Conservation (phyloP, 805 yeast species). For the Maudiozyma turicensis region DNA sequence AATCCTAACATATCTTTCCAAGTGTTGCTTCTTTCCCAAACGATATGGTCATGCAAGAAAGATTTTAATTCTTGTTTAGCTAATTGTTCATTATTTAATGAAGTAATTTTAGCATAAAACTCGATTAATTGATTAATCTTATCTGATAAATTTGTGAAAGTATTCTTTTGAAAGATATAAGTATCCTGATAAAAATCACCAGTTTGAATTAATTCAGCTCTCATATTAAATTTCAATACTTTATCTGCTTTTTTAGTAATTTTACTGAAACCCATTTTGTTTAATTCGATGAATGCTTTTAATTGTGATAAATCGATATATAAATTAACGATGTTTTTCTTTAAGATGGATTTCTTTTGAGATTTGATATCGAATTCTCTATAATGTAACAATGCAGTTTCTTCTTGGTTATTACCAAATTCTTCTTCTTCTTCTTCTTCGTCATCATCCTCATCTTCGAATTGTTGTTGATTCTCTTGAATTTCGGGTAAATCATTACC, state of each 20-base stretch:
- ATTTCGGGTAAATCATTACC: background rate
- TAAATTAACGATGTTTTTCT: conserved; percentile 49
- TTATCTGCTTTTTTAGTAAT: conserved; percentile 88
- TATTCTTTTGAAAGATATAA: conserved; percentile 44
- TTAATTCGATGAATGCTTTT: conserved; percentile 73
- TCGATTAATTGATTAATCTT: conserved; percentile 44
- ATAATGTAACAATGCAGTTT: conserved; percentile 42
- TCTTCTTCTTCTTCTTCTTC: conserved; percentile 29
- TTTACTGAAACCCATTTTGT: conserved; percentile 77
- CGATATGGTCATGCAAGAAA: conserved; percentile 77
- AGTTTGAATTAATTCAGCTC: conserved; percentile 38
- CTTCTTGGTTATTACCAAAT: conserved; percentile 30
- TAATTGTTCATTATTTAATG: conserved; percentile 28
- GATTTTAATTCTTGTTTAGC: conserved; percentile 49
- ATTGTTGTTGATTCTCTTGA: background rate
- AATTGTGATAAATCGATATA: conserved; percentile 73
- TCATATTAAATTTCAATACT: conserved; percentile 47
- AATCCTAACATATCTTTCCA: conserved; percentile 92
- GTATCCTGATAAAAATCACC: conserved; percentile 38
- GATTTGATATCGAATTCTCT: conserved; percentile 39
- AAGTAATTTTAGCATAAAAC: conserved; percentile 43
- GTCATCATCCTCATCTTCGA: background rate
- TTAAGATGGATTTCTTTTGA: conserved; percentile 55
- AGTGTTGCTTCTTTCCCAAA: conserved; percentile 92
- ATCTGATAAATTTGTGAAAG: conserved; percentile 40